Evolutionary conservation across 129 eudicot species (phyloP), one percentile per base, ranked within the genome.

Genomic region (Lactuca sativa): DNA sequence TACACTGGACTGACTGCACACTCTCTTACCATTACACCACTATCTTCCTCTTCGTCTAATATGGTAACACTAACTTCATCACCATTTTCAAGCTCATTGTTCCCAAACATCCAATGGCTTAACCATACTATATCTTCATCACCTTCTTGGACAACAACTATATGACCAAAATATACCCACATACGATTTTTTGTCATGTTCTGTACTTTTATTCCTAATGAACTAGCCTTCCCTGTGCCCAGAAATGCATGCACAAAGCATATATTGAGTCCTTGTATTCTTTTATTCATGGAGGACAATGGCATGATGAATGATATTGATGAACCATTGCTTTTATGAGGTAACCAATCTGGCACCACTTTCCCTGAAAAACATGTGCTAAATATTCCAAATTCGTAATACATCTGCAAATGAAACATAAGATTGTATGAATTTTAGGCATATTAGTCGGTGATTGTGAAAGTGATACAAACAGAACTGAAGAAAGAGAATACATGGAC

Each of bases 351-450:
- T 31, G 75, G 71, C 30, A 73, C 33, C 61, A 33, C 74, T 17
- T 52, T 52, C 13, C 83, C 83, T 16, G 57, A 18, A 61, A 73
- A 31, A 79, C 47, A 59, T 17, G 75, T 53, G 63, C 71, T 67
- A 43, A 79, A 78, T 64, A 77, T 60, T n/a, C 73, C 76, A 57
- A 12, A 57, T 30, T 80, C 73, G 30, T 36, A 47, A 44, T 16
- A 17, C 32, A 69, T 30, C 75, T 60, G 64, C 9, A 54, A 37
- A 10, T 17, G 11, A 48, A 68, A 36, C 5, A 3, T 36, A 4
- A 36, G 6, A 18, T 18, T 18, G 21, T 18, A 18, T 18, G 21
- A 18, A 18, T 18, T 18, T 18, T 18, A 18, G 21, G 21, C 21
- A 18, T 18, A 18, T 18, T 18, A 18, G 21, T 18, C 21, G 0